Evolutionary conservation across 495 filamentous ascomycete species (phyloP).

Genomic region (Aspergillus nidulans): DNA sequence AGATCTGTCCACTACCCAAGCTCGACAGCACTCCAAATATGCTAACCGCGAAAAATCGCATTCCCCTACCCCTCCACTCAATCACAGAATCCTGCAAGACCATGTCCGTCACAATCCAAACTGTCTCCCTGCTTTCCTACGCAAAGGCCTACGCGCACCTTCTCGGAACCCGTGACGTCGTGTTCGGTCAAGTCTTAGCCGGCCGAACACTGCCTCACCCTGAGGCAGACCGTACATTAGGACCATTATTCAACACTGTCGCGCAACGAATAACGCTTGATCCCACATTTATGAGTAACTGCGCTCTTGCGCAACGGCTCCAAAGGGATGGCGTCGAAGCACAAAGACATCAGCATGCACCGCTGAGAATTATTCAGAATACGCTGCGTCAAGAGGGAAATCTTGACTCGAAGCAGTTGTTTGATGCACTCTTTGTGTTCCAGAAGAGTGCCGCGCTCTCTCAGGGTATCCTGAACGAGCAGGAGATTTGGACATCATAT

Average conservation of each 20-base stretch:
- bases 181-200: constrained; percentile 74
- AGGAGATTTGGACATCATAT: constrained; percentile 51
- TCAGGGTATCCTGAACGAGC: constrained; percentile 15
- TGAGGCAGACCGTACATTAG: constrained; percentile 64
- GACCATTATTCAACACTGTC: constrained; percentile 88
- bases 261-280: constrained; percentile 48
- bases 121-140: constrained; percentile 66
- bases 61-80: constrained; percentile 35
- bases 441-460: constrained; percentile 45
- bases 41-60: constrained; percentile 25
- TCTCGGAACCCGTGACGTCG: constrained; percentile 60
- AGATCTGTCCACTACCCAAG: constrained; percentile 21
- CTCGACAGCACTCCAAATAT: constrained; percentile 16
- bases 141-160: constrained; percentile 60
- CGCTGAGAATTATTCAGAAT: constrained; percentile 27
- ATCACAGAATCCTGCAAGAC: constrained; percentile 44
- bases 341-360: constrained; percentile 45
- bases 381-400: constrained; percentile 23
- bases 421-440: constrained; percentile 85
- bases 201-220: constrained; percentile 58
- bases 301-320: constrained; percentile 38
- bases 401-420: constrained; percentile 42
- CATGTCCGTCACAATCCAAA: constrained; percentile 69
- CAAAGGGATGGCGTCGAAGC: constrained; percentile 68
- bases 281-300: constrained; percentile 41